These are phyloP conservation scores for Candida pseudoviswanathii DNA, from an alignment of 1,139 yeast species.

Conservation along the genomic window DNA sequence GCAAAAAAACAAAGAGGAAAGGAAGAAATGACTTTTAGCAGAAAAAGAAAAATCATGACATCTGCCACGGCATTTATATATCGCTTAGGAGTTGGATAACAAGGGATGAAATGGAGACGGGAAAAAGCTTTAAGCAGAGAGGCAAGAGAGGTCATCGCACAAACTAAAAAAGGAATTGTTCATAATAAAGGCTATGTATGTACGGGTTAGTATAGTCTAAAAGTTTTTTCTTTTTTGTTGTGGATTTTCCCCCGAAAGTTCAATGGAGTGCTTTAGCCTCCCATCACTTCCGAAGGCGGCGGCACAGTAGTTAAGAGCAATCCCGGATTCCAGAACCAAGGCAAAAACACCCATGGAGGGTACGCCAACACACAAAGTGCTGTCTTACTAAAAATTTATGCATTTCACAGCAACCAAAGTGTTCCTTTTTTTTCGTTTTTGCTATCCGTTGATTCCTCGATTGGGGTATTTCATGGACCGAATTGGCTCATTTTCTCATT, in stretches of 20 bases:
- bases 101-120: neutral
- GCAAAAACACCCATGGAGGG: neutral
- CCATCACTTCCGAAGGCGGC: slow-evolving; percentile 3
- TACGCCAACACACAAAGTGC: neutral
- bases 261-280: neutral
- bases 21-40: neutral
- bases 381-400: neutral
- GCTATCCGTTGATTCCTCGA: slow-evolving; percentile 2
- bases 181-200: neutral
- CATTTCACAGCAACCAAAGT: neutral
- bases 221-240: neutral
- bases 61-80: neutral
- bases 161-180: neutral
- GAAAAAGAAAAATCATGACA: neutral
- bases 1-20: neutral
- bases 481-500: neutral
- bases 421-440: neutral
- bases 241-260: neutral
- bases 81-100: neutral
- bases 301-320: neutral
- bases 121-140: neutral
- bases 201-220: neutral
- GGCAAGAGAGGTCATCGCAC: slow-evolving; percentile 2
- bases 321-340: neutral
- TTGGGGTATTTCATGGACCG: neutral